Conservation (phyloP, 2,329 filamentous ascomycete species). For the Exophiala sp. region DNA sequence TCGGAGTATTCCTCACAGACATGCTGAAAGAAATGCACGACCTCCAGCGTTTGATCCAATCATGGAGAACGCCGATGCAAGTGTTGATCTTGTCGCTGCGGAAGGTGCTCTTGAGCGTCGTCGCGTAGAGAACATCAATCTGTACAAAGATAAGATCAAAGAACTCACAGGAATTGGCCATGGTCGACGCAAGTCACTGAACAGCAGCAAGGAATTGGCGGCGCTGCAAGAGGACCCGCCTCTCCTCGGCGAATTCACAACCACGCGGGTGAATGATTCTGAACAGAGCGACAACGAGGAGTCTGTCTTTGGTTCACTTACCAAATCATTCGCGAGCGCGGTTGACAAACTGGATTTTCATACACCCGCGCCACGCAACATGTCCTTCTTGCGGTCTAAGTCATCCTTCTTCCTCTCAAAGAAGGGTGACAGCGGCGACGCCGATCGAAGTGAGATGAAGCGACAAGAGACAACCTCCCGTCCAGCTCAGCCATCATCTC, state of each 20-base stretch:
- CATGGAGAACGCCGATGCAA: background rate
- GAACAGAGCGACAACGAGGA: slow-evolving; percentile 16
- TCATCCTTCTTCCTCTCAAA: slow-evolving; percentile 18
- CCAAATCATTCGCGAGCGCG: slow-evolving; percentile 25
- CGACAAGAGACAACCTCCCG: slow-evolving; percentile 2
- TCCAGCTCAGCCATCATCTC: background rate
- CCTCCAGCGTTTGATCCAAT: background rate
- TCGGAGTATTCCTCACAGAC: background rate
- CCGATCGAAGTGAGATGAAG: background rate
- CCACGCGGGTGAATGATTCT: background rate
- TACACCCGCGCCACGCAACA: slow-evolving; percentile 14
- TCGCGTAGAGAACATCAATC: slow-evolving; percentile 16
- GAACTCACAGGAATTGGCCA: slow-evolving; percentile 14
- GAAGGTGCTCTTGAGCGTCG: background rate
- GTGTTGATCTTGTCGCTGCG: background rate
- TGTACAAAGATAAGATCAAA: slow-evolving; percentile 21
- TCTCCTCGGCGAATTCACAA: slow-evolving; percentile 14
- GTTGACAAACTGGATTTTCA: slow-evolving; percentile 26
- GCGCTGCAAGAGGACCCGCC: slow-evolving; percentile 9
- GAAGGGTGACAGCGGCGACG: slow-evolving; percentile 6
- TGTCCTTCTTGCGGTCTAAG: slow-evolving; percentile 12
- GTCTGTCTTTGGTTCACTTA: slow-evolving; percentile 23
- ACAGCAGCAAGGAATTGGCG: slow-evolving; percentile 5
- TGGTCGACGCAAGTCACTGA: slow-evolving; percentile 16
- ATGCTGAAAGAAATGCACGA: background rate